Evolutionary conservation across 768 basidiomycete species (phyloP).

Genomic region (Tylopilus sp.): DNA sequence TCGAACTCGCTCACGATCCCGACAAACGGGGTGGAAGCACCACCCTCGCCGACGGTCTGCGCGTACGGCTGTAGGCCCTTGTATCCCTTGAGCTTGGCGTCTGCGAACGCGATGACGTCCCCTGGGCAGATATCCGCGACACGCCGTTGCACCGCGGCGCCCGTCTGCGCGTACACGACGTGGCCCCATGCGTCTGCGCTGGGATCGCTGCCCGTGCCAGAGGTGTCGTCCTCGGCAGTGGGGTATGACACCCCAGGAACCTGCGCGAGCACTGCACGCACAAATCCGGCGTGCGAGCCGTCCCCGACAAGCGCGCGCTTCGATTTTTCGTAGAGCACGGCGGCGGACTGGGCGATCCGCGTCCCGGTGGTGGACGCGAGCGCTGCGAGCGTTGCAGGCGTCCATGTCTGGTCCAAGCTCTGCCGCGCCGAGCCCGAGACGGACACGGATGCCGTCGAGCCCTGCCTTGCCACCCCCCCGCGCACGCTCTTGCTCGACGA

Average conservation of each 20-base stretch:
- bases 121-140: slow-evolving; percentile 83
- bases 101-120: slow-evolving; percentile 71
- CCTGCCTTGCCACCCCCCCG: too few relatives aligned
- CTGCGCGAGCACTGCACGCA: slow-evolving; percentile 59
- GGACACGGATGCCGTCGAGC: slow-evolving; percentile 5
- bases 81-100: slow-evolving; percentile 75
- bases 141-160: slow-evolving; percentile 61
- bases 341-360: slow-evolving; percentile 68
- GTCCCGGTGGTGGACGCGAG: slow-evolving; percentile 75
- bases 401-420: slow-evolving; percentile 33
- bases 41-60: slow-evolving; percentile 37
- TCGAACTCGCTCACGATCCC: slow-evolving; percentile 84
- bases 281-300: slow-evolving; percentile 79
- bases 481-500: background rate
- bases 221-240: slow-evolving; percentile 20
- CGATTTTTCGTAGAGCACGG: slow-evolving; percentile 65
- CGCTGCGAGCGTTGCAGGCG: slow-evolving; percentile 63
- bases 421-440: slow-evolving; percentile 4
- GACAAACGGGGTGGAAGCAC: slow-evolving; percentile 48
- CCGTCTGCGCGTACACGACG: slow-evolving; percentile 71
- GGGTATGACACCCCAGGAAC: slow-evolving; percentile 57
- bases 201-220: too few relatives aligned
- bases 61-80: slow-evolving; percentile 78
- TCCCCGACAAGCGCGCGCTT: slow-evolving; percentile 80
- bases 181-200: slow-evolving; percentile 66